These are phyloP conservation scores for Diaporthe amygdali DNA, from an alignment of 2,329 filamentous ascomycete species.

Conservation along the genomic window DNA sequence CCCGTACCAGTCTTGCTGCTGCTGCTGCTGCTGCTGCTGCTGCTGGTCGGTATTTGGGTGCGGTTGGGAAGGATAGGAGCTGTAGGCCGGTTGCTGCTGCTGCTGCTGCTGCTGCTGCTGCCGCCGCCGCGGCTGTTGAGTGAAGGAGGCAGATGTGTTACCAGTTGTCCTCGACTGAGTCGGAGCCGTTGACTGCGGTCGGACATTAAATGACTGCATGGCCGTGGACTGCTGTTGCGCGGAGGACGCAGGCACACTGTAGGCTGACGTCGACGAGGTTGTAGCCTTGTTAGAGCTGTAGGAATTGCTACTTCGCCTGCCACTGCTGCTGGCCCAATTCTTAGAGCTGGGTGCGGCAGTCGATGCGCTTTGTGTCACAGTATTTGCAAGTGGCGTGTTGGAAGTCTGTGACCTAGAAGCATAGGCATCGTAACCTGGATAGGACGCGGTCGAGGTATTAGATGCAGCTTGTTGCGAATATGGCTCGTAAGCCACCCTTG, in stretches of 20 bases:
- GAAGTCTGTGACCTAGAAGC: constrained; percentile 25
- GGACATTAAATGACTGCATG: constrained; percentile 29
- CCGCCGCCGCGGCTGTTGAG: constrained; percentile 32
- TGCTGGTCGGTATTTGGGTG: constrained; percentile 34
- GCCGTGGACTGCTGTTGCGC: constrained; percentile 28
- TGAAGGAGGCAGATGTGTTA: constrained; percentile 31
- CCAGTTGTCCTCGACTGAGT: constrained; percentile 28
- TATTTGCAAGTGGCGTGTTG: constrained; percentile 28
- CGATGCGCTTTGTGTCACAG: constrained; percentile 32
- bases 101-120: constrained; percentile 33
- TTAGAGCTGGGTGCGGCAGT: constrained; percentile 30
- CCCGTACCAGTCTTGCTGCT: constrained; percentile 41
- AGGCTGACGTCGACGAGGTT: constrained; percentile 29
- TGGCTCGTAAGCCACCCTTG: constrained; percentile 35
- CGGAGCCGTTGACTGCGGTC: constrained; percentile 32
- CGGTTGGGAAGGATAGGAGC: constrained; percentile 33
- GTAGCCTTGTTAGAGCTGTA: constrained; percentile 36
- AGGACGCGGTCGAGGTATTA: constrained; percentile 26
- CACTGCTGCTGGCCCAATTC: constrained; percentile 34
- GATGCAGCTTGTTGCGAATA: constrained; percentile 34
- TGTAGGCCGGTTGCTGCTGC: constrained; percentile 33
- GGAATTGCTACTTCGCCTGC: constrained; percentile 28
- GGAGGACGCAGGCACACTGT: constrained; percentile 30
- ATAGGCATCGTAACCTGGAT: constrained; percentile 33
- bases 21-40: constrained; percentile 31